Base-by-base conservation (phyloP, 2,329 filamentous ascomycete species). In the Colletotrichum destructivum region DNA sequence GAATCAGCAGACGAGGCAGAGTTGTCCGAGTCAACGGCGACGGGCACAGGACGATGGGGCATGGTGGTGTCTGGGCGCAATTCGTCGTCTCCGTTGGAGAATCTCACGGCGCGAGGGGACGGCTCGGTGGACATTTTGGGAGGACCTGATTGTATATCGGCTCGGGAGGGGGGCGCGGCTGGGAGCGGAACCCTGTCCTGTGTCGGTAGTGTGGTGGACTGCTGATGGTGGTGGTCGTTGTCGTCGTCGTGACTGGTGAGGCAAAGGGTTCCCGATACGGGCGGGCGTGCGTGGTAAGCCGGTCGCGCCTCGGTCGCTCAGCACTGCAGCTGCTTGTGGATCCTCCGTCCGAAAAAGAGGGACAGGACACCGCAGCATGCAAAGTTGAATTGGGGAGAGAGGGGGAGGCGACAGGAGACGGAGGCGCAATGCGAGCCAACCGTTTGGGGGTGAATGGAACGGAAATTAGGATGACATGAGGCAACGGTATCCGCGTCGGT, bases 81-180 rank as follows among this genome's bases (percentile, higher is more conserved):
- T 42, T 84, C 80, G 31, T 86, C 85, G 69, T 87, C 87, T 77
- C 81, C 79, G 71, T 85, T 83, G 56, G 86, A 87, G 76, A 91
- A 91, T 74, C 88, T 87, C 74, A 91, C 87, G 73, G 85, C 83
- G 75, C 88, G 86, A 62, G 88, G 87, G 13, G 88, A 88, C 46
- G 84, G 79, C 74, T 90, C 88, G 76, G 83, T 79, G 49, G 68
- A 63, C 73, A 74, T 74, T 46, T 46, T 66, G 65, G 40, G 31
- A 42, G 47, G 46, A 35, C 35, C 61, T 52, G 49, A 11, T 54
- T 60, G 60, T 72, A 69, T 72, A 64, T 64, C 54, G 54, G 47
- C 60, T 63, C 9, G 16, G 42, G 13, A n/a, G 23, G 23, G 57
- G 23, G 8, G 35, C 35, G 35, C 35, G 35, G 57, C 15, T 23